Percentiles rank a stretch among this genome's conserved stretches.
These are phyloP conservation scores for Tolypocladium tropicale DNA, from an alignment of 2,329 filamentous ascomycete species.

Conservation along the genomic window DNA sequence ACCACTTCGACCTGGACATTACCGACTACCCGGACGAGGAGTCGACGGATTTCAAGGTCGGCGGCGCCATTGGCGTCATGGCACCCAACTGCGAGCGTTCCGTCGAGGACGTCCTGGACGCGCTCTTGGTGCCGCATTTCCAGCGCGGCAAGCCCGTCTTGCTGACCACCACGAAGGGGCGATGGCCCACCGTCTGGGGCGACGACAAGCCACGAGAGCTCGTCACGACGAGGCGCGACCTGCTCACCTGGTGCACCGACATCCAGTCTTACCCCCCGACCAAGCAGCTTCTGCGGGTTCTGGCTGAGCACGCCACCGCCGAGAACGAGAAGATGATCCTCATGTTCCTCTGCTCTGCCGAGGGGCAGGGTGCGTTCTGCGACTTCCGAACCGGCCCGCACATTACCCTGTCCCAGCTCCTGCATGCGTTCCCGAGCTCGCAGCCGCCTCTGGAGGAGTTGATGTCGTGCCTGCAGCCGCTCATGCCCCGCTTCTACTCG, in stretches of 20 bases:
- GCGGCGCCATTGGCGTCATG: slow-evolving; percentile 87
- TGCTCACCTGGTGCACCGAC: slow-evolving; percentile 94
- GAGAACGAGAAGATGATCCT: slow-evolving; percentile 83
- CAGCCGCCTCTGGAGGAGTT: slow-evolving; percentile 79
- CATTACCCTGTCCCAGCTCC: slow-evolving; percentile 73
- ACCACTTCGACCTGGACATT: slow-evolving; percentile 94
- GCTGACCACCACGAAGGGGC: slow-evolving; percentile 66
- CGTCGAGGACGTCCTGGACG: slow-evolving; percentile 77
- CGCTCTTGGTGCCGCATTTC: slow-evolving; percentile 70
- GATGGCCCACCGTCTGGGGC: slow-evolving; percentile 98
- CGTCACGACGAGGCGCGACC: slow-evolving; percentile 78
- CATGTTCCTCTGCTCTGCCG: slow-evolving; percentile 72
- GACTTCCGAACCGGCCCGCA: slow-evolving; percentile 86
- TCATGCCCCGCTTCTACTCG: slow-evolving; percentile 98
- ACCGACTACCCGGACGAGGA: slow-evolving; percentile 87
- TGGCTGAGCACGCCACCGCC: slow-evolving; percentile 76
- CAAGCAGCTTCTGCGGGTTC: slow-evolving; percentile 72
- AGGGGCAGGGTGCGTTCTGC: slow-evolving; percentile 89
- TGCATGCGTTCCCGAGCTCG: slow-evolving; percentile 84
- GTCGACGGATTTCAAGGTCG: slow-evolving; percentile 85
- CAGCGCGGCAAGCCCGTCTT: slow-evolving; percentile 76
- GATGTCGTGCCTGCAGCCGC: slow-evolving; percentile 67
- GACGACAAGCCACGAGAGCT: slow-evolving; percentile 77
- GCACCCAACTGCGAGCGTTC: slow-evolving; percentile 70
- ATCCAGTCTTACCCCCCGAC: slow-evolving; percentile 87